Percentiles rank a stretch among this genome's conserved stretches.
Evolutionary conservation across 352 stramenopile genomes (phyloP).

Genomic region (Pythium volutum): DNA sequence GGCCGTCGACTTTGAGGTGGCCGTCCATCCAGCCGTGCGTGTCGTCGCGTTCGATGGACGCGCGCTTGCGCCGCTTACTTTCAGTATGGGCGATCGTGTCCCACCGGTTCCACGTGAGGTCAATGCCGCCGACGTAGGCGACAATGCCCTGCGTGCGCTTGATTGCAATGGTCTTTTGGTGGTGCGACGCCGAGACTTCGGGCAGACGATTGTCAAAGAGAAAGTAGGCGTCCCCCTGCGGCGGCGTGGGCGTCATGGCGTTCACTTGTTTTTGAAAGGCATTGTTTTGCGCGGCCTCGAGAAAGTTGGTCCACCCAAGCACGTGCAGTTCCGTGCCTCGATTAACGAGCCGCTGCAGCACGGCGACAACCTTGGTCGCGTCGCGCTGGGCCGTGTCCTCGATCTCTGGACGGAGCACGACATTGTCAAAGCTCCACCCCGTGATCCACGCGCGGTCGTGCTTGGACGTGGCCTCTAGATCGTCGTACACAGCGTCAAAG

Average conservation of each 20-base stretch:
- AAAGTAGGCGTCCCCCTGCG: conserved; percentile 43
- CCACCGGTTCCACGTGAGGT: conserved; percentile 60
- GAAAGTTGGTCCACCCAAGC: conserved; percentile 65
- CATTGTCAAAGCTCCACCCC: conserved; percentile 60
- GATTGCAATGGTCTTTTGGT: conserved; percentile 50
- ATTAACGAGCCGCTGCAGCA: conserved; percentile 22
- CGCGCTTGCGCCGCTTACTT: conserved; percentile 28
- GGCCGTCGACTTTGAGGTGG: conserved; percentile 40
- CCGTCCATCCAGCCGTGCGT: conserved; percentile 55
- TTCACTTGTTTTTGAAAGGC: conserved; percentile 54
- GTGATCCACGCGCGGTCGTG: conserved; percentile 51
- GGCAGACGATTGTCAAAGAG: conserved; percentile 46
- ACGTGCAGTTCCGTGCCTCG: conserved; percentile 43
- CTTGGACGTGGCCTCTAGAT: conserved; percentile 32
- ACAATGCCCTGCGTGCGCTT: conserved; percentile 40
- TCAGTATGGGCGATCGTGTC: conserved; percentile 59
- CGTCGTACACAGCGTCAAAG: conserved; percentile 47
- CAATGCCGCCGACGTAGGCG: conserved; percentile 55
- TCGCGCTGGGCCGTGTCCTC: conserved; percentile 16
- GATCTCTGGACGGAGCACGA: conserved; percentile 43
- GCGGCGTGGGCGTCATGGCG: conserved; percentile 20
- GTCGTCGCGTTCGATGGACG: conserved; percentile 26
- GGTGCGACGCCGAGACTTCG: conserved; percentile 31
- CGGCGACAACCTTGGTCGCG: conserved; percentile 30
- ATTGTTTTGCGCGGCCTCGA: conserved; percentile 55